Conservation (phyloP, 495 filamentous ascomycete genomes). For the Daldinia caldariorum region DNA sequence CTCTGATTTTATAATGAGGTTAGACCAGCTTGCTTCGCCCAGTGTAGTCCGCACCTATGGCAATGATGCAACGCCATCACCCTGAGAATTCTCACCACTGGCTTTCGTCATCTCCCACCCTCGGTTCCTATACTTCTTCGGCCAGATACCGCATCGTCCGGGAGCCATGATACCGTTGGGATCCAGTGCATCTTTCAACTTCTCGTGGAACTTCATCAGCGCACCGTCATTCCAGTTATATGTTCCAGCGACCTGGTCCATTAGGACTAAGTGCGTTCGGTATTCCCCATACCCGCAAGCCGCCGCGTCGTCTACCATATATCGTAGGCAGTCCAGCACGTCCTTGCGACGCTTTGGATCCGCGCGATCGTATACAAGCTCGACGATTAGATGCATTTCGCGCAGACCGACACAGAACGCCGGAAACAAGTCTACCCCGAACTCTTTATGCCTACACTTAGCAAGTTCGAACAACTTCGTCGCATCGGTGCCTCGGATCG, state of each 20-base stretch:
- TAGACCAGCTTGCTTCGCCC: no score
- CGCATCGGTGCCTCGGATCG: slow-evolving; percentile 56
- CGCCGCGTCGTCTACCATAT: slow-evolving; percentile 60
- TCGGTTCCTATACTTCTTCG: slow-evolving; percentile 56
- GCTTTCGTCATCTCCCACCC: slow-evolving; percentile 52
- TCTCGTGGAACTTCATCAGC: slow-evolving; percentile 64
- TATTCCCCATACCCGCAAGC: slow-evolving; percentile 66
- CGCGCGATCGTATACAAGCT: slow-evolving; percentile 64
- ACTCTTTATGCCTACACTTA: slow-evolving; percentile 47
- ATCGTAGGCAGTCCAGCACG: slow-evolving; percentile 54
- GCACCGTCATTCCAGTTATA: slow-evolving; percentile 65
- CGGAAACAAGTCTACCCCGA: slow-evolving; percentile 60
- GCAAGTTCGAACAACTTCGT: slow-evolving; percentile 46
- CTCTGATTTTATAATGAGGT: background rate
- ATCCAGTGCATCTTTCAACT: slow-evolving; percentile 66
- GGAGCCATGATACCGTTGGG: slow-evolving; percentile 67
- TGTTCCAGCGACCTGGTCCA: slow-evolving; percentile 67
- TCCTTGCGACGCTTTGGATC: slow-evolving; percentile 50
- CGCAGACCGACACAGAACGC: slow-evolving; percentile 60
- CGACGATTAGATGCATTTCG: slow-evolving; percentile 68
- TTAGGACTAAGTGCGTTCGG: slow-evolving; percentile 63
- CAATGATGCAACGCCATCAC: slow-evolving; percentile 41
- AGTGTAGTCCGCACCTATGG: background rate
- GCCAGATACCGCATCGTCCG: slow-evolving; percentile 67
- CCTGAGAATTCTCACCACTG: slow-evolving; percentile 41